Evolutionary conservation across 2,329 filamentous ascomycete species (phyloP), one percentile per base, ranked within the genome.

Genomic region (Botryotinia convoluta): DNA sequence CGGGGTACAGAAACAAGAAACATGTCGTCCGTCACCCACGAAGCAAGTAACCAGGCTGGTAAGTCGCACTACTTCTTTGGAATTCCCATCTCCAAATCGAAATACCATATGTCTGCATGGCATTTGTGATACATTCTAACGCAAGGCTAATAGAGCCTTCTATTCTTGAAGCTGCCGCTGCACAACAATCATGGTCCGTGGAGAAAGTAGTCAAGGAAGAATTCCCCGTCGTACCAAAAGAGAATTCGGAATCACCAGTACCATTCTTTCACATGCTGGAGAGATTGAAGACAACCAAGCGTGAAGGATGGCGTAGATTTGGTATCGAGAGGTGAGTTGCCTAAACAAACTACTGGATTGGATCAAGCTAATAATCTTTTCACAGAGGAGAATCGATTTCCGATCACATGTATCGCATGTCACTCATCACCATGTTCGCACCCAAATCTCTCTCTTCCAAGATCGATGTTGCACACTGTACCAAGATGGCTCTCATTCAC

Each of bases 351-450:
- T 37, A 22, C 10, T 1, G 10, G 20, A 69, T 8, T 57, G 10
- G 37, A n/a, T 42, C 35, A 59, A 45, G 26, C 65, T 69, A 16
- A 69, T 42, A 4, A 3, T 18, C 22, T 20, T 63, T 42, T 4
- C 48, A 16, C 6, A 90, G 87, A 73, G 92, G 93, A 81, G 96
- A 99, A 83, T 97, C 94, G 2, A 98, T 99, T 81, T 89, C 93
- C 71, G 96, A 99, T 84, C 96, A 99, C 87, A 99, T 99, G 96
- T 99, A 98, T 84, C 94, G 96, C 84, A 99, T 99, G 96, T 94
- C 95, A 68, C 89, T 99, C 78, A 94, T 99, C 82, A 94, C 93
- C 76, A 93, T 99, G 91, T 89, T 98, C 77, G 94, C 94, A 3
- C 95, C 96, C 2, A 87, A 93, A 0, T 84, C 91, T 1, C 88